These are phyloP conservation scores for Geranomyces variabilis DNA, from an alignment of 192 early-diverging fungal species.

Conservation along the genomic window DNA sequence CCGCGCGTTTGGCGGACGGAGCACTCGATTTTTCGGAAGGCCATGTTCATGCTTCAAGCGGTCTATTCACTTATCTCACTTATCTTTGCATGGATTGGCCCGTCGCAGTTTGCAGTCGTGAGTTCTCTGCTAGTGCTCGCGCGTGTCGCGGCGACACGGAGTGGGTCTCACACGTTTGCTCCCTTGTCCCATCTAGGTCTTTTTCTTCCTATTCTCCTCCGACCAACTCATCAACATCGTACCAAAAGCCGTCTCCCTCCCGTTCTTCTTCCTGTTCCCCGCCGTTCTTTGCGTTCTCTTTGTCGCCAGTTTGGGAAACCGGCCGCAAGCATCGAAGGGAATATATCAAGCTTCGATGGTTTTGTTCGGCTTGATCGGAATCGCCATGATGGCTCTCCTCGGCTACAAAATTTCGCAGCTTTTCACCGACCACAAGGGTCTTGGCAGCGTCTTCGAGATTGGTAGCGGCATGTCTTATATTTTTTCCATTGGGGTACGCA, in stretches of 20 bases:
- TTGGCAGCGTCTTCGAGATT: constrained; percentile 20
- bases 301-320: constrained; percentile 51
- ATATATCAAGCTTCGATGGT: constrained; percentile 37
- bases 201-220: constrained; percentile 32
- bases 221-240: constrained; percentile 28
- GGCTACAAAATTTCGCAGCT: constrained; percentile 28
- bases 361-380: constrained; percentile 58
- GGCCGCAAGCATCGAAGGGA: constrained; percentile 51
- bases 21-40: constrained; percentile 65
- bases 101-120: constrained; percentile 32
- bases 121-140: no score
- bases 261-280: constrained; percentile 36
- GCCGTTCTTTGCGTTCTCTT: constrained; percentile 40
- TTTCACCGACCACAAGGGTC: constrained; percentile 23
- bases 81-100: constrained; percentile 55
- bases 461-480: constrained; percentile 37
- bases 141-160: no score
- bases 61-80: constrained; percentile 60
- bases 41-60: constrained; percentile 63
- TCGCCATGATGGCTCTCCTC: constrained; percentile 32
- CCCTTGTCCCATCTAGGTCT: constrained; percentile 1
- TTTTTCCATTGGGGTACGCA: not conserved
- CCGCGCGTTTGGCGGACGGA: constrained; percentile 67
- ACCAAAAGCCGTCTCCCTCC: constrained; percentile 5
- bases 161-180: not conserved